A percentile compares a stretch with the other conserved stretches of the same genome.
Conservation (phyloP, 1,284 basidiomycete genomes). For the Fistulinella cinereoalba region DNA sequence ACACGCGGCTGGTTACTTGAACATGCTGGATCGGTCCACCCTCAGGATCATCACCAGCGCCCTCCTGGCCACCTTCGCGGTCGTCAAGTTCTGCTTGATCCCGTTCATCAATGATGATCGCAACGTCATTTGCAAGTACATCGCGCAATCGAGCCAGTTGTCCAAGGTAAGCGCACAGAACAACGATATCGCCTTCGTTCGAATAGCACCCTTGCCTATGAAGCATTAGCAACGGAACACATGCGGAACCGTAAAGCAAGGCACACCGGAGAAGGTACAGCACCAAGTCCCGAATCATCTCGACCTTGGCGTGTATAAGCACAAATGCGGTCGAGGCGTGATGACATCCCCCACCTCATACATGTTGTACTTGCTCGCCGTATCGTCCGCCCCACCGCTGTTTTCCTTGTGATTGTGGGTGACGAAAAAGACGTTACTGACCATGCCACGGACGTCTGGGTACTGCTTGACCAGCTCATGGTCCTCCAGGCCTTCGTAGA, state of each 20-base stretch:
- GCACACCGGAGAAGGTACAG: slow-evolving; percentile 58
- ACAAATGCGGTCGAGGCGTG: too few species aligned
- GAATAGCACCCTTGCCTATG: slow-evolving; percentile 56
- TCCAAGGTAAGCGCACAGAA: slow-evolving; percentile 73
- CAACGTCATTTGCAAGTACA: slow-evolving; percentile 47
- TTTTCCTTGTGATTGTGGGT: slow-evolving; percentile 55
- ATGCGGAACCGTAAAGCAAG: too few species aligned
- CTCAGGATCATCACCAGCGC: slow-evolving; percentile 29
- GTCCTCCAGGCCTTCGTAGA: slow-evolving; percentile 60
- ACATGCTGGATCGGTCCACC: slow-evolving; percentile 42
- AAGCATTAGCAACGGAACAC: not conserved
- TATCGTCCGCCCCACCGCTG: slow-evolving; percentile 52
- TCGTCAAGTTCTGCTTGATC: slow-evolving; percentile 58
- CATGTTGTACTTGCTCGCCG: slow-evolving; percentile 58
- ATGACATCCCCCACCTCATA: too few species aligned
- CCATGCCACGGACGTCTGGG: slow-evolving; percentile 54
- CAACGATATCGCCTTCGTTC: slow-evolving; percentile 65
- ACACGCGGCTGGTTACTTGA: slow-evolving; percentile 47
- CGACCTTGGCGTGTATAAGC: too few species aligned
- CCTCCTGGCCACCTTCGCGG: slow-evolving; percentile 41
- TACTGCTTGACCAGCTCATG: slow-evolving; percentile 50
- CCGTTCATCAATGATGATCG: slow-evolving; percentile 65
- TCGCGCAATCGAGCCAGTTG: slow-evolving; percentile 61
- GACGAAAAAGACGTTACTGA: slow-evolving; percentile 58
- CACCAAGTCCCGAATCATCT: slow-evolving; percentile 69